Base-by-base conservation (phyloP, 2,329 filamentous ascomycete species). In the Pezicula rhizophila region DNA sequence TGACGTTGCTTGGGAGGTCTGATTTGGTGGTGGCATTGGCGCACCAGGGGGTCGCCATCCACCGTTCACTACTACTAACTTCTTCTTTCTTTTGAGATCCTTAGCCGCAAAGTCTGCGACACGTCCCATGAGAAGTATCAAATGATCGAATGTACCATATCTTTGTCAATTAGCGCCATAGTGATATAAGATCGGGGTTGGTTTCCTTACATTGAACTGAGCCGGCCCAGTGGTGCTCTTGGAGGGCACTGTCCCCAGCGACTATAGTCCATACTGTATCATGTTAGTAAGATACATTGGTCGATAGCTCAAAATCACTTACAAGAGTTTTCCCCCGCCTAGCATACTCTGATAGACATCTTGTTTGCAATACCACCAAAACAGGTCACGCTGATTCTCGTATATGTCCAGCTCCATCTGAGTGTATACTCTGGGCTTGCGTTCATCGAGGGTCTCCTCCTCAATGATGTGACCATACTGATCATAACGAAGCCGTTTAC, bases 321-420 rank as follows among this genome's bases (percentile, higher is more conserved):
- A 96, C 89, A 96, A 84, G 42, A 95, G 73, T 53, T 78, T 78
- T 38, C 92, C 91, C 8, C 89, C 92, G 57, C 91, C 93, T 20
- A 97, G 72, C 52, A 96, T 80, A 63, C 88, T 90, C 65, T 96
- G 92, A 58, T 92, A 95, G 8, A 87, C 82, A 65, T 97, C 93
- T 73, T 96, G 93, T 67, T 96, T 95, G 59, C 80, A 85, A 64
- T 91, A 96, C 87, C 90, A 96, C 91, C 92, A 99, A 63, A 87
- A 95, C 5, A 97, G 70, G 67, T 97, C 93, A 55, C 87, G 82
- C 35, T 93, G 75, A 14, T 87, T 84, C 60, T 93, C 87, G 60
- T 87, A 95, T 37, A 79, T 83, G 53, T 89, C 84, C 42, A 95
- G 76, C 52, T 97, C 91, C 52, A 71, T 75, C 33, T 55, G 45